Evolutionary conservation across 208 protist genomes (phyloP), one percentile per base, ranked within the genome.

Genomic region (Naegleria fowleri): DNA sequence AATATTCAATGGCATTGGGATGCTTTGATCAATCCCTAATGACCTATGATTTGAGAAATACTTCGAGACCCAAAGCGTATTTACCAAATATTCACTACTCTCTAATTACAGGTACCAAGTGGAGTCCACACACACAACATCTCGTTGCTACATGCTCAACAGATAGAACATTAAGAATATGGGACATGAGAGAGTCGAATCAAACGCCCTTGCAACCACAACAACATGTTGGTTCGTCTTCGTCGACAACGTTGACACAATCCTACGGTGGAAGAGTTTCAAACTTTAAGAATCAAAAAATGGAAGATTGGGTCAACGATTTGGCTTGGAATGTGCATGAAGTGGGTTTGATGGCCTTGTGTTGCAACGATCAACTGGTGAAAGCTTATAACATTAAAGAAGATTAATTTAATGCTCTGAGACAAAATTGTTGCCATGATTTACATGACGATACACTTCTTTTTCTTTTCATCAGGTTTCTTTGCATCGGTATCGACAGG

Each of bases 101-200:
- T 22, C n/a, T 75, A 7, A 89, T 89, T 0, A 89, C 22, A 0
- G 0, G 19, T 22, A 40, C 41, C 9, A 33, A 89, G 39, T 58
- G 41, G 48, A 89, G 41, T 89, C 86, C 86, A 67, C 86, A 89
- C 22, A 89, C 86, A 1, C 86, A 89, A n/a, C 86, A 89, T 67
- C 25, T 89, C 0, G 11, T 89, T 0, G 86, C 86, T 16, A 43
- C 86, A 1, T n/a, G 48, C 13, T 67, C 48, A 9, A 67, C 48
- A 0, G 48, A 89, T 89, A 33, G 86, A 52, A 89, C 86, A 19
- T 89, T 89, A 67, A 89, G 86, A 25, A 89, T 89, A 67, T 89
- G 86, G 86, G 86, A 89, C 11, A 89, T 89, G 86, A 55, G 86
- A 67, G 85, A 88, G 38, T 79, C 67, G 6, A 79, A 79, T 79